Conservation (phyloP, 352 stramenopile genomes). For the Pythium angustatum region DNA sequence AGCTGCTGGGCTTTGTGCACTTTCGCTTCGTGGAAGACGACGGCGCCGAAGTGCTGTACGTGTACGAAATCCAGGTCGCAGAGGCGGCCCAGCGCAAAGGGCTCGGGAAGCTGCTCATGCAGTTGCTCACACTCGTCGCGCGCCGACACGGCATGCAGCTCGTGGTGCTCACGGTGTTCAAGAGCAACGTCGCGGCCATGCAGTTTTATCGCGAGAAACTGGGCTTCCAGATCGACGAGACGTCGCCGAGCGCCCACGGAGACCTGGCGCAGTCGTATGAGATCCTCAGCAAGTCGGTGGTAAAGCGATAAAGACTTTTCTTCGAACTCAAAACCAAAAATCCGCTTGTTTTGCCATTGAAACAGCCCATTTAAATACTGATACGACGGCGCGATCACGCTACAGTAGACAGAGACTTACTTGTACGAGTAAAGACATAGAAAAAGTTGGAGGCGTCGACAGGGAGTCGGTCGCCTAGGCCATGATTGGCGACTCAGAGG, state of each 20-base stretch:
- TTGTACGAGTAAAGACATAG: too few species aligned
- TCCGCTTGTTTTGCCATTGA: constrained; percentile 25
- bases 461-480: not conserved
- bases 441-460: too few species aligned
- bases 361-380: constrained; percentile 20
- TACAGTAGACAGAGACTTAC: too few species aligned
- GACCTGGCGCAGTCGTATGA: constrained; percentile 79
- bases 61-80: constrained; percentile 94
- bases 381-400: too few species aligned
- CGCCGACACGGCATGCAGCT: constrained; percentile 82
- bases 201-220: constrained; percentile 89
- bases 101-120: constrained; percentile 92
- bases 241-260: constrained; percentile 80
- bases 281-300: constrained; percentile 79
- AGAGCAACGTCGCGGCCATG: constrained; percentile 84
- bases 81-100: constrained; percentile 61
- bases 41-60: constrained; percentile 87
- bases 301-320: constrained; percentile 16
- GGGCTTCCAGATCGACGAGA: constrained; percentile 89
- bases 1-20: constrained; percentile 86
- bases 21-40: constrained; percentile 94
- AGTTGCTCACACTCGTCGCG: constrained; percentile 83
- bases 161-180: constrained; percentile 95
- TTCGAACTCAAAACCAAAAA: not conserved
- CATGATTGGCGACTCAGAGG: constrained; percentile 14